Evolutionary conservation across 805 yeast genomes (phyloP).

Genomic region (Yarrowia deformans): DNA sequence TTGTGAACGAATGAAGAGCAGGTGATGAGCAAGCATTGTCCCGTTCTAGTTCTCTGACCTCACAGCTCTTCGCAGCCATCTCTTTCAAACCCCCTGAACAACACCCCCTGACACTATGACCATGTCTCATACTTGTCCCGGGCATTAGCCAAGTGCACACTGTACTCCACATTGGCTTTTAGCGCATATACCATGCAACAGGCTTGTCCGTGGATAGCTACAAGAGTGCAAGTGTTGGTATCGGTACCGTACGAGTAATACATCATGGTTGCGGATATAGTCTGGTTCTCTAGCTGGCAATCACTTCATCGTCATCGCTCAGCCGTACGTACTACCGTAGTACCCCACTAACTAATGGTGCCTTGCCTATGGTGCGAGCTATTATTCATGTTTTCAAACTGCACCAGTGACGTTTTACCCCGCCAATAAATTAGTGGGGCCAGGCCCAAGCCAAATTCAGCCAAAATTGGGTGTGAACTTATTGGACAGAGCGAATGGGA

Average conservation of each 20-base stretch:
- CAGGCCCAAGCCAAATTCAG: not conserved
- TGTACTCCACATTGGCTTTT: slow-evolving; percentile 24
- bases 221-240: no score
- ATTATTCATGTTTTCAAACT: slow-evolving; percentile 13
- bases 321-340: slow-evolving; percentile 6
- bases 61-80: not conserved
- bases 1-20: no score
- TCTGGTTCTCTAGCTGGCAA: no score
- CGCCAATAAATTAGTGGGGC: not conserved
- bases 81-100: not conserved
- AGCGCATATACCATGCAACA: slow-evolving; percentile 19
- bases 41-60: no score
- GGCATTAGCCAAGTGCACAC: not conserved
- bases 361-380: not conserved
- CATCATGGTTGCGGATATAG: no score
- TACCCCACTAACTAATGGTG: not conserved
- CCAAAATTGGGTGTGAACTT: no score
- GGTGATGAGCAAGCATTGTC: no score
- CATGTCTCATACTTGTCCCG: slow-evolving; percentile 25
- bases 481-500: no score
- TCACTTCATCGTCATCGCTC: not conserved
- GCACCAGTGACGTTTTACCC: slow-evolving; percentile 22
- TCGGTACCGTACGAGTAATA: no score
- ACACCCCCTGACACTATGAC: slow-evolving; percentile 11
- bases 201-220: slow-evolving; percentile 2